Conservation (phyloP, 768 basidiomycete species). For the Suillus fuscotomentosus region DNA sequence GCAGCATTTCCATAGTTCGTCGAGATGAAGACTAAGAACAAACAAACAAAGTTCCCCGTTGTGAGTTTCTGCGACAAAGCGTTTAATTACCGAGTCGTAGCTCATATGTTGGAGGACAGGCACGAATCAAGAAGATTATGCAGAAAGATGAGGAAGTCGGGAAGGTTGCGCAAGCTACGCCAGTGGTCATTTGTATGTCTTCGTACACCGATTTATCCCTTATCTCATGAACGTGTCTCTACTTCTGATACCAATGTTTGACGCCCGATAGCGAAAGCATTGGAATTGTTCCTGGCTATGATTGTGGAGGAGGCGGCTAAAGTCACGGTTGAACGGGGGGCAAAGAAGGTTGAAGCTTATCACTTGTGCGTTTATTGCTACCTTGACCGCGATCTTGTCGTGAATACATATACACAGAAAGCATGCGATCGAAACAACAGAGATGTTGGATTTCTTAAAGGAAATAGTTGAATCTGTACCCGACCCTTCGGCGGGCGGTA, state of each 20-base stretch:
- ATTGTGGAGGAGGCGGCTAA: constrained; percentile 82
- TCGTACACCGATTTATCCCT: background rate
- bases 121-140: constrained; percentile 99
- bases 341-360: constrained; percentile 89
- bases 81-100: background rate
- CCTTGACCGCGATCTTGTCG: constrained; percentile 4
- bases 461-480: constrained; percentile 86
- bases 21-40: constrained; percentile 86
- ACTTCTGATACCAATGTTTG: background rate
- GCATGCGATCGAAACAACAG: constrained; percentile 83
- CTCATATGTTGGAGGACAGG: constrained; percentile 44
- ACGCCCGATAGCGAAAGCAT: constrained; percentile 71
- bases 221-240: constrained; percentile 11
- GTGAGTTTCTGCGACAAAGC: constrained; percentile 43
- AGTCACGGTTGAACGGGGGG: constrained; percentile 73
- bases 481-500: constrained; percentile 84
- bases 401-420: constrained; percentile 52
- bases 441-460: constrained; percentile 91
- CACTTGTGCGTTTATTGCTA: constrained; percentile 70
- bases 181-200: constrained; percentile 90
- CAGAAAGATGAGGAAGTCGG: constrained; percentile 99
- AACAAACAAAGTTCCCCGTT: constrained; percentile 88
- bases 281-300: constrained; percentile 87
- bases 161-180: constrained; percentile 95
- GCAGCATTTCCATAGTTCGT: background rate